Evolutionary conservation across 306 rosid species (phyloP).

Genomic region (Erythrophleum fordii): DNA sequence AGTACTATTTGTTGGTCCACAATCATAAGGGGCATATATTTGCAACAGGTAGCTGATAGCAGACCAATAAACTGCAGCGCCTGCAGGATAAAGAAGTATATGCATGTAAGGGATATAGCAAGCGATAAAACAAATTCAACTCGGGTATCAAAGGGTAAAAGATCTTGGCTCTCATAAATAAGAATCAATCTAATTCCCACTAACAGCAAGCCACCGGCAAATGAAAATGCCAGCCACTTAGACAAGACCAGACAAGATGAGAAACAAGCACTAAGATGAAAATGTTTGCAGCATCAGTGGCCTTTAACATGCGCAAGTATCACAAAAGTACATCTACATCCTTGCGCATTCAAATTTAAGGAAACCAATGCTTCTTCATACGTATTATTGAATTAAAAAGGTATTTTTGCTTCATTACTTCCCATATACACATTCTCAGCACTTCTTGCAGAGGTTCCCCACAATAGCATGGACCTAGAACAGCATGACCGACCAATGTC

Average conservation of each 20-base stretch:
- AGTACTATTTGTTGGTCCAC: constrained; percentile 65
- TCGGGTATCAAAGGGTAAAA: constrained; percentile 18
- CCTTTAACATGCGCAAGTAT: neutral
- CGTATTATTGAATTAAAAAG: neutral
- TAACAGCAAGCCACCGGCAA: constrained; percentile 16
- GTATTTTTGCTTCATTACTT: neutral
- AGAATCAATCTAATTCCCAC: constrained; percentile 4
- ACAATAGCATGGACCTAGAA: neutral
- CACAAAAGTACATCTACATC: neutral
- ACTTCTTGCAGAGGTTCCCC: neutral
- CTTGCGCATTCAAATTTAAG: constrained; percentile 8
- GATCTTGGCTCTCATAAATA: neutral
- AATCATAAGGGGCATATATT: constrained; percentile 83
- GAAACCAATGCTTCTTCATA: neutral
- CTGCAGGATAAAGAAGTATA: constrained; percentile 49
- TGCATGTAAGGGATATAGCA: constrained; percentile 2
- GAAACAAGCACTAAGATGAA: constrained; percentile 9
- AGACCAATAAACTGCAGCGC: constrained; percentile 75
- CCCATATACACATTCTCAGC: neutral
- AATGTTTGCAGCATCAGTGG: neutral
- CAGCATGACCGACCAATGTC: neutral
- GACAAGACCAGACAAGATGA: neutral
- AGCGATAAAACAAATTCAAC: constrained; percentile 25
- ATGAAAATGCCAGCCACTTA: neutral
- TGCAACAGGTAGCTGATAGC: constrained; percentile 78